Evolutionary conservation across 2,329 filamentous ascomycete genomes (phyloP).

Genomic region (Calonectria fujianensis): DNA sequence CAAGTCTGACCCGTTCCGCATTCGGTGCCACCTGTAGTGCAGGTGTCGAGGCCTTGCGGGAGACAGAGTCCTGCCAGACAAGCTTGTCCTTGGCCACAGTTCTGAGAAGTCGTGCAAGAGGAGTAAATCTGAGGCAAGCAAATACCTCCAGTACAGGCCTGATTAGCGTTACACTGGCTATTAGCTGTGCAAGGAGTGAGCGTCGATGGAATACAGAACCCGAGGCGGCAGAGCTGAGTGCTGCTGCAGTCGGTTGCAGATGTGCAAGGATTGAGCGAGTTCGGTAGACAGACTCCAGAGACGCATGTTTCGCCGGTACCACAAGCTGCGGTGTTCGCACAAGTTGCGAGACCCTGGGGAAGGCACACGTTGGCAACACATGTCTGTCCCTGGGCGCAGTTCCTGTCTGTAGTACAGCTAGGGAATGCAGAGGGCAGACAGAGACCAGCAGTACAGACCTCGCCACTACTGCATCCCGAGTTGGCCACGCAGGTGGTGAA

Average conservation of each 20-base stretch:
- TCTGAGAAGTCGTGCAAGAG: constrained; percentile 3
- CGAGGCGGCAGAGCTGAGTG: constrained; percentile 27
- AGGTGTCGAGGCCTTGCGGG: constrained; percentile 24
- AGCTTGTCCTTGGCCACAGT: constrained; percentile 29
- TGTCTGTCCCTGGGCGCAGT: constrained; percentile 2
- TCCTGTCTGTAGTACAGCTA: constrained; percentile 14
- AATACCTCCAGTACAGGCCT: constrained; percentile 29
- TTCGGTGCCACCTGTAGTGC: not conserved
- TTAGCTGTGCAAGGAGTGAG: constrained; percentile 7
- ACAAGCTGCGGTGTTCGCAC: not conserved
- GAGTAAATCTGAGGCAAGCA: constrained; percentile 29
- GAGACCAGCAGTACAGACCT: constrained; percentile 20
- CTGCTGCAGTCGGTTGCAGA: constrained; percentile 9
- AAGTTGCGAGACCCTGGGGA: not conserved
- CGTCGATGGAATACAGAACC: constrained; percentile 29
- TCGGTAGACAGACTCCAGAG: constrained; percentile 18
- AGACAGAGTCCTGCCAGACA: constrained; percentile 32
- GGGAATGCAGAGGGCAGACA: constrained; percentile 17
- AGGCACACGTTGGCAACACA: constrained; percentile 14
- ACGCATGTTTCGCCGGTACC: not conserved
- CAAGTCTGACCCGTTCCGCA: constrained; percentile 13
- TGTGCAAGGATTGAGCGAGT: constrained; percentile 15
- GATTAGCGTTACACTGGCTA: not conserved
- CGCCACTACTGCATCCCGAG: not conserved
- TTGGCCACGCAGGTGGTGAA: not conserved